These are phyloP conservation scores for Leonotis leonurus DNA, from an alignment of 257 asterid genomes.

Conservation along the genomic window DNA sequence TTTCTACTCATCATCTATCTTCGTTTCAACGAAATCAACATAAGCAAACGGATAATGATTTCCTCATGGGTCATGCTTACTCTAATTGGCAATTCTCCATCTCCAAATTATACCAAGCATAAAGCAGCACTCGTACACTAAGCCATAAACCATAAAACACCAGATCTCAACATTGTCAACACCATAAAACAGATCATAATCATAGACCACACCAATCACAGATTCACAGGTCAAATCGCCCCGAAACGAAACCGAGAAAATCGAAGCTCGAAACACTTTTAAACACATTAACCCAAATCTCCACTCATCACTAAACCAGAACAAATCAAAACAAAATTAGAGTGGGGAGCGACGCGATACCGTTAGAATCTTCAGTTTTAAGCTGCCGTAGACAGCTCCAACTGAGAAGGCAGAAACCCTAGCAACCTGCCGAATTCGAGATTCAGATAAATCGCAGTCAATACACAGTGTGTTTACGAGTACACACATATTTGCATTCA, in stretches of 20 bases:
- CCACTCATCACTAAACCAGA: too few relatives aligned
- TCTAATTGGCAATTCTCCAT: too few relatives aligned
- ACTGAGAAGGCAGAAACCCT: conserved; percentile 52
- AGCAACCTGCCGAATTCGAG: conserved; percentile 40
- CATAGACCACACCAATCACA: not conserved
- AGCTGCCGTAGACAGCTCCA: conserved; percentile 45
- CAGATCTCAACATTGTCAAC: conserved; percentile 14
- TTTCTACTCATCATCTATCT: too few relatives aligned
- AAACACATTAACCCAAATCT: too few relatives aligned
- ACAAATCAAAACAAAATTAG: too few relatives aligned
- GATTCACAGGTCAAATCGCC: not conserved
- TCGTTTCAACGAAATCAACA: too few relatives aligned
- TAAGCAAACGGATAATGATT: too few relatives aligned
- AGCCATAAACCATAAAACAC: not conserved
- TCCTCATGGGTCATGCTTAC: too few relatives aligned
- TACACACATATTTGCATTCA: not conserved
- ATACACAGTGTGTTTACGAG: not conserved
- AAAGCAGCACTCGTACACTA: not conserved
- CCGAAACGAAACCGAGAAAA: not conserved
- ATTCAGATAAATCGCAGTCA: conserved; percentile 4
- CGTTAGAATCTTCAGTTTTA: conserved; percentile 48
- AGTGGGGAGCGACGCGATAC: conserved; percentile 9
- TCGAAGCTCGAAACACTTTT: not conserved
- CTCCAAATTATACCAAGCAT: too few relatives aligned
- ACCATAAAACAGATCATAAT: not conserved